A percentile compares a stretch with the other conserved stretches of the same genome.
Evolutionary conservation across 257 asterid species (phyloP).

Genomic region (Solanum pimpinellifolium): DNA sequence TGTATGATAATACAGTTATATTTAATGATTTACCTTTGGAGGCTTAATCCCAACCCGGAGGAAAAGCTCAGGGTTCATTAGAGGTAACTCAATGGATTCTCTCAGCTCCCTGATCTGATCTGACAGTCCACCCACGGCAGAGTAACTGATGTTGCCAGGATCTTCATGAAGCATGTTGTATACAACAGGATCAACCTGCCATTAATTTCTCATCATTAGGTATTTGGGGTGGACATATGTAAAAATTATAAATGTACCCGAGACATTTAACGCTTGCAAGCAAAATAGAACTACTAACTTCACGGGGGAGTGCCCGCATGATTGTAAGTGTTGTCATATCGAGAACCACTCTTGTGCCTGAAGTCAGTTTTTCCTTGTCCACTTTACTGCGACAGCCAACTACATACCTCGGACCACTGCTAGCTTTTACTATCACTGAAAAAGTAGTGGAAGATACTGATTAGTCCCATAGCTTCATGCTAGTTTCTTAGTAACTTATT

Average conservation of each 20-base stretch:
- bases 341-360: constrained; percentile 94
- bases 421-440: constrained; percentile 90
- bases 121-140: constrained; percentile 93
- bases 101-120: constrained; percentile 94
- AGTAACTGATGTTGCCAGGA: constrained; percentile 94
- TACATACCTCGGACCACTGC: constrained; percentile 95
- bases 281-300: constrained; percentile 31
- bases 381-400: constrained; percentile 97
- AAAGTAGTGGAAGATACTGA: neutral
- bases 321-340: constrained; percentile 97
- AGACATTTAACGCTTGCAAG: neutral
- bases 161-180: constrained; percentile 98
- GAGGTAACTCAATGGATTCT: constrained; percentile 86
- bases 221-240: neutral
- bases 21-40: constrained; percentile 52
- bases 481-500: neutral
- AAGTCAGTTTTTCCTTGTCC: constrained; percentile 85
- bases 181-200: constrained; percentile 94
- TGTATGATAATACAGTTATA: neutral
- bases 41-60: constrained; percentile 91
- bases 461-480: neutral
- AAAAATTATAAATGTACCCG: neutral
- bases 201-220: constrained; percentile 2
- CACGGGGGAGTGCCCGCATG: constrained; percentile 99
- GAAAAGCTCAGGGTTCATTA: constrained; percentile 96